phyloP scores from a whole-genome alignment of 169 alveolate species.

The Perkinsus marinus region DNA sequence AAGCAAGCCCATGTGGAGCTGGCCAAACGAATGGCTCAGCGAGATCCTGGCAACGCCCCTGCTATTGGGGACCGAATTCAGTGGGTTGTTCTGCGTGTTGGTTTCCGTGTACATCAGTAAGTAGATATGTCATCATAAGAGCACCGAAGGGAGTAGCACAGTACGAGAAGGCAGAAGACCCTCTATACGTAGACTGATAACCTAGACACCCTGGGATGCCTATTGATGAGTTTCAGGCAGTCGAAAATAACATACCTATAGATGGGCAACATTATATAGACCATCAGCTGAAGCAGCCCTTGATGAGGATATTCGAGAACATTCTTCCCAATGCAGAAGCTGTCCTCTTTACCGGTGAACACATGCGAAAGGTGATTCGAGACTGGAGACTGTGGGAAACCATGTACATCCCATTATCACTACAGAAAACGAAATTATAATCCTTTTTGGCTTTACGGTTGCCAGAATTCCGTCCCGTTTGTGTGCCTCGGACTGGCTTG shows the following conservation, averaged over 20 bases:
- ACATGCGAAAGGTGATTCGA: slow-evolving; percentile 47
- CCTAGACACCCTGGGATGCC: too few relatives aligned
- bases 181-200: slow-evolving; percentile 79
- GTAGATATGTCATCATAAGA: slow-evolving; percentile 9
- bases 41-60: slow-evolving; percentile 91
- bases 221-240: neutral
- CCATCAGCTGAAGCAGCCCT: slow-evolving; percentile 76
- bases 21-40: slow-evolving; percentile 87
- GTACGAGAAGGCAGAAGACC: slow-evolving; percentile 98
- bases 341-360: slow-evolving; percentile 67
- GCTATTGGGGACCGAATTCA: slow-evolving; percentile 97
- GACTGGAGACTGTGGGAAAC: slow-evolving; percentile 38
- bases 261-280: slow-evolving; percentile 94
- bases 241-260: slow-evolving; percentile 85
- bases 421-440: too few relatives aligned
- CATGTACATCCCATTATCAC: too few relatives aligned
- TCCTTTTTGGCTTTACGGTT: too few relatives aligned
- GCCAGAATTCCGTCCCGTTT: too few relatives aligned
- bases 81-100: slow-evolving; percentile 73
- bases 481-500: too few relatives aligned
- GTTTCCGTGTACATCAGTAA: too few relatives aligned
- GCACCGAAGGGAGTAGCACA: slow-evolving; percentile 28
- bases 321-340: slow-evolving; percentile 76
- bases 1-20: slow-evolving; percentile 97
- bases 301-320: slow-evolving; percentile 78